A percentile compares a stretch with the other conserved stretches of the same genome.
Evolutionary conservation across 192 early-diverging fungal genomes (phyloP).

Genomic region (Jimgerdemannia lactiflua): DNA sequence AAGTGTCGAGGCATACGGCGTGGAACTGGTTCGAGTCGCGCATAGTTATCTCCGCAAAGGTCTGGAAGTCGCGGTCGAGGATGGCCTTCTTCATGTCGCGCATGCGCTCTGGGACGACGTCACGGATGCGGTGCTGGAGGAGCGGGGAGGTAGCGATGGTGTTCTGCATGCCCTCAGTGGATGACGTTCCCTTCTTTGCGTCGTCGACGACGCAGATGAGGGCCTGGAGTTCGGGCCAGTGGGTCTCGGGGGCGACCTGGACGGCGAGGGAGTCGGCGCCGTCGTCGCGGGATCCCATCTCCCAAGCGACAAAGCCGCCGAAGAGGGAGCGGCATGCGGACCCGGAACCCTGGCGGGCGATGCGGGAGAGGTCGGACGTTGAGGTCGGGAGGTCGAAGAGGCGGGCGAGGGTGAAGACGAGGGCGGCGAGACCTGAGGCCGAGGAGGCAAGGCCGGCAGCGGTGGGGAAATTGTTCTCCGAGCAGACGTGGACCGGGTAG

Average conservation of each 20-base stretch:
- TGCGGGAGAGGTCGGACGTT: conserved; percentile 75
- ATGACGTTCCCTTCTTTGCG: conserved; percentile 86
- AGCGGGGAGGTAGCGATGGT: conserved; percentile 92
- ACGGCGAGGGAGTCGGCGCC: conserved; percentile 87
- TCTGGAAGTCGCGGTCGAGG: conserved; percentile 73
- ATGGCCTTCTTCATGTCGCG: conserved; percentile 87
- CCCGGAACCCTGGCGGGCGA: conserved; percentile 94
- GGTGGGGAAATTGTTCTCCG: conserved; percentile 99
- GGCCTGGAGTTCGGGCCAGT: conserved; percentile 97
- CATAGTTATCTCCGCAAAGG: conserved; percentile 97
- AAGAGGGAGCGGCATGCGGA: conserved; percentile 97
- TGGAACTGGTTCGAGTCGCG: conserved; percentile 99
- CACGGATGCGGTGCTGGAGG: conserved; percentile 77
- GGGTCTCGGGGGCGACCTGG: conserved; percentile 83
- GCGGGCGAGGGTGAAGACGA: conserved; percentile 79
- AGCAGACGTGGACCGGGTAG: conserved; percentile 81
- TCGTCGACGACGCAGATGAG: conserved; percentile 94
- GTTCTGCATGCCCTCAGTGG: conserved; percentile 96
- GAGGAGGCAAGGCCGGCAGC: conserved; percentile 98
- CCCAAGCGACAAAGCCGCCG: conserved; percentile 99
- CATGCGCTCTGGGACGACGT: conserved; percentile 92
- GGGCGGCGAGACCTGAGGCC: conserved; percentile 92
- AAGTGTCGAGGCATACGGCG: conserved; percentile 97
- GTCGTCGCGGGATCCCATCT: conserved; percentile 80
- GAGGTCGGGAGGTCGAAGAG: conserved; percentile 72